phyloP scores from a whole-genome alignment of 2,329 filamentous ascomycete species.

The Nemania diffusa region DNA sequence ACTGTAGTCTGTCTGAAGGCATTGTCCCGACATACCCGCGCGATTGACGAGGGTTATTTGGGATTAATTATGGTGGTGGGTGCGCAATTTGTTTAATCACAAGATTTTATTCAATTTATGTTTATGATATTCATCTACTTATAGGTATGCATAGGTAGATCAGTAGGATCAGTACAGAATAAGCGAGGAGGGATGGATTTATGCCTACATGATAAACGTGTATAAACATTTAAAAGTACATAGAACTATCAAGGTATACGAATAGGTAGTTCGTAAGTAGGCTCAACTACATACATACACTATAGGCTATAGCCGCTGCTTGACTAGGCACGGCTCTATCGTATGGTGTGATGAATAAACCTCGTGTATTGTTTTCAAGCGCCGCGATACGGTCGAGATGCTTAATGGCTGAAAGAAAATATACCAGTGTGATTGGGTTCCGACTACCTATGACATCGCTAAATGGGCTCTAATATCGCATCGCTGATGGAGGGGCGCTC shows the following conservation, averaged over 20 bases:
- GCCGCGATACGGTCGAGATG: constrained; percentile 10
- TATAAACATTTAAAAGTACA: not conserved
- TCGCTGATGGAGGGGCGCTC: constrained; percentile 30
- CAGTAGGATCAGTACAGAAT: not conserved
- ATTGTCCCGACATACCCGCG: constrained; percentile 24
- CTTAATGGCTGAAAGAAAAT: constrained; percentile 22
- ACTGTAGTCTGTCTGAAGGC: no score
- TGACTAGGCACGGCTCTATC: not conserved
- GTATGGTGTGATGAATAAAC: constrained; percentile 17
- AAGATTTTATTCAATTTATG: not conserved
- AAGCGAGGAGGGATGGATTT: not conserved
- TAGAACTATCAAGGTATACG: not conserved
- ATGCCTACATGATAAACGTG: not conserved
- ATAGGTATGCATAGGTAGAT: not conserved
- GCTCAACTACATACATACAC: not conserved
- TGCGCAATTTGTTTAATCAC: not conserved
- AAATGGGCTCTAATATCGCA: constrained; percentile 13
- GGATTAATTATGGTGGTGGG: constrained; percentile 6
- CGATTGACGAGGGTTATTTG: constrained; percentile 21
- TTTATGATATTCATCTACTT: not conserved
- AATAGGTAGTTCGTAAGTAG: not conserved
- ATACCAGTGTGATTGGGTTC: constrained; percentile 17
- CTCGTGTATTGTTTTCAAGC: constrained; percentile 19
- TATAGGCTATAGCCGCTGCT: constrained; percentile 6
- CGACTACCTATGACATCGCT: constrained; percentile 11